phyloP scores from a whole-genome alignment of 352 stramenopile genomes.

The Phytophthora brassicae region DNA sequence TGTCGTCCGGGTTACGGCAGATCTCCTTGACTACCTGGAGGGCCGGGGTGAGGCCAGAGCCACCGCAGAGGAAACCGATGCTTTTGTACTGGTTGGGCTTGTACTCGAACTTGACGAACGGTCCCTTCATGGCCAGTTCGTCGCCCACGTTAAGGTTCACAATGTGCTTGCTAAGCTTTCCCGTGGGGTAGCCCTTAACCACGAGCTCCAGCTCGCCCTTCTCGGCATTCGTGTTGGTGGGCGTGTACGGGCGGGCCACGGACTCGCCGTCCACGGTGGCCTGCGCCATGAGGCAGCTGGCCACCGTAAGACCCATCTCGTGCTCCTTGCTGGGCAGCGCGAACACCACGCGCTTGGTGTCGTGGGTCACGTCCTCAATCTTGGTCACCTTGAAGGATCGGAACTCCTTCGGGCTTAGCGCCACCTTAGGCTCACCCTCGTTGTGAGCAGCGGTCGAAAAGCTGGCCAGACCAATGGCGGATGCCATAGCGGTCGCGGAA shows the following conservation, averaged over 20 bases:
- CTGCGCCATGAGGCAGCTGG: constrained; percentile 68
- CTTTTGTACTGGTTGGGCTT: constrained; percentile 80
- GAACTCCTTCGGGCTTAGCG: constrained; percentile 61
- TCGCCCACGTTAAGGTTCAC: constrained; percentile 74
- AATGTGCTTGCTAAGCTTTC: constrained; percentile 86
- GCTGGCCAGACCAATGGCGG: constrained; percentile 32
- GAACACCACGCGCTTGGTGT: constrained; percentile 65
- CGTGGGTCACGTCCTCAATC: constrained; percentile 60
- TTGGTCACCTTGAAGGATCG: constrained; percentile 64
- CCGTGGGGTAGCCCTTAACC: constrained; percentile 85
- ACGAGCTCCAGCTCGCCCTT: constrained; percentile 79
- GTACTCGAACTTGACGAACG: constrained; percentile 86
- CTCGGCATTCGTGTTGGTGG: constrained; percentile 71
- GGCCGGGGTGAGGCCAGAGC: constrained; percentile 81
- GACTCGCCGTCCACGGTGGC: constrained; percentile 57
- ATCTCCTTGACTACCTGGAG: constrained; percentile 80
- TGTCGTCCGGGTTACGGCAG: constrained; percentile 73
- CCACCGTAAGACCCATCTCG: constrained; percentile 64
- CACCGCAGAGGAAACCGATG: constrained; percentile 78
- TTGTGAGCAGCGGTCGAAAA: constrained; percentile 30
- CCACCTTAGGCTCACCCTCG: constrained; percentile 45
- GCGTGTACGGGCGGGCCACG: constrained; percentile 85
- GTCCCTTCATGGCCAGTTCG: constrained; percentile 84
- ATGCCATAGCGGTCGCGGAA: constrained; percentile 36
- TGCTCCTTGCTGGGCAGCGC: constrained; percentile 55